Evolutionary conservation across 2,329 filamentous ascomycete species (phyloP).

Genomic region (Exophiala calicioides): DNA sequence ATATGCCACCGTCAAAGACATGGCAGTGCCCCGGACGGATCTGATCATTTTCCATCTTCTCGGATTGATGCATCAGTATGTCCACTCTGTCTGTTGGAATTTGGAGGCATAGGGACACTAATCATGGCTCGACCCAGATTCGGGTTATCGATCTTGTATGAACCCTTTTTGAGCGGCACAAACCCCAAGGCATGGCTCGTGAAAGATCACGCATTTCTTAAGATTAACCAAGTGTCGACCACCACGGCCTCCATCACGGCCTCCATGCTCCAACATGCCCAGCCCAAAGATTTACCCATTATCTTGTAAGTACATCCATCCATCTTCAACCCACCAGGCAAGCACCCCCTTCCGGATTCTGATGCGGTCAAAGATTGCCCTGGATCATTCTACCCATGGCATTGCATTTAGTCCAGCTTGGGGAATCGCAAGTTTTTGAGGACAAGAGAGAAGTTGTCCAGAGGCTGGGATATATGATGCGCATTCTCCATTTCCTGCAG

Average conservation of each 20-base stretch:
- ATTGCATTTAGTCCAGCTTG: neutral
- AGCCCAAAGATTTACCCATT: neutral
- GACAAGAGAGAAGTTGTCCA: conserved; percentile 2
- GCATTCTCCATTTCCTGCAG: neutral
- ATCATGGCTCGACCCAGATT: neutral
- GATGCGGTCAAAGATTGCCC: neutral
- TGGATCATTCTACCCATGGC: conserved; percentile 3
- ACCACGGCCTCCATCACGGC: neutral
- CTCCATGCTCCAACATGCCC: neutral
- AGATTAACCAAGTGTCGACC: neutral
- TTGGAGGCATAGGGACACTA: no score
- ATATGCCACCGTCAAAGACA: neutral
- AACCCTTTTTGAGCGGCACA: neutral
- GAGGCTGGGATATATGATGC: conserved; percentile 3
- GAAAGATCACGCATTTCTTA: neutral
- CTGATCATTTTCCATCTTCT: conserved; percentile 1
- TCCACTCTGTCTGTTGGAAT: neutral
- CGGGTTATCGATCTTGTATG: neutral
- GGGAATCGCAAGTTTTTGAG: neutral
- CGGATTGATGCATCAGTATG: conserved; percentile 1
- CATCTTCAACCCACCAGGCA: neutral
- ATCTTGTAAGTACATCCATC: neutral
- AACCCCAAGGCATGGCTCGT: neutral
- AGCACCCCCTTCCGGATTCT: no score
- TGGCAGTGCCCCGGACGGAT: neutral